A percentile compares a stretch with the other conserved stretches of the same genome.
Evolutionary conservation across 2,329 filamentous ascomycete genomes (phyloP).

Genomic region (Capronia coronata): DNA sequence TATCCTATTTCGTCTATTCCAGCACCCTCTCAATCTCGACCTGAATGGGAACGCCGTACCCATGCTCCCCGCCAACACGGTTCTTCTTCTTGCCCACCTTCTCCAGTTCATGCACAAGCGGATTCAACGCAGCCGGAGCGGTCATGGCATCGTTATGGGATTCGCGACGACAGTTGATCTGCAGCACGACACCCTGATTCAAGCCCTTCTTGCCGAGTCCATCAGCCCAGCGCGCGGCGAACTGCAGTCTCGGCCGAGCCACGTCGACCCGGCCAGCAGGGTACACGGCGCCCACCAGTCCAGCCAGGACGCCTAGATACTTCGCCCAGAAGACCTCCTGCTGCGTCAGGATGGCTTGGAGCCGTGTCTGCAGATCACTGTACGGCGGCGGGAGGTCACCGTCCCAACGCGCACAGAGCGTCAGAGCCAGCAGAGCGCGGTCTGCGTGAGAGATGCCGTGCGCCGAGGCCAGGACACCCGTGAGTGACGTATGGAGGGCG

Average conservation of each 20-base stretch:
- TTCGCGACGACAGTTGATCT: constrained; percentile 18
- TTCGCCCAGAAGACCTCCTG: constrained; percentile 36
- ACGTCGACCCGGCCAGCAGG: constrained; percentile 30
- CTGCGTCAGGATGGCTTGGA: constrained; percentile 30
- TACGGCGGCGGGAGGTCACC: constrained; percentile 32
- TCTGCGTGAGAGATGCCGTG: constrained; percentile 34
- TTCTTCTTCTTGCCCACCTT: constrained; percentile 37
- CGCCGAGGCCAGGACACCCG: constrained; percentile 32
- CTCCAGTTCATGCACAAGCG: constrained; percentile 31
- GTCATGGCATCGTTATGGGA: constrained; percentile 14
- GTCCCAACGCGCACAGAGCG: constrained; percentile 33
- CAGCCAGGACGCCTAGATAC: constrained; percentile 32
- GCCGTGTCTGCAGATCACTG: constrained; percentile 29
- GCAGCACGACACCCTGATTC: constrained; percentile 31
- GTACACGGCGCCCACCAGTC: constrained; percentile 31
- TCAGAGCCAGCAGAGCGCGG: constrained; percentile 33
- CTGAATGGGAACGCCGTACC: constrained; percentile 22
- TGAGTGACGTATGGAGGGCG: constrained; percentile 33
- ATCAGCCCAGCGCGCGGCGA: constrained; percentile 30
- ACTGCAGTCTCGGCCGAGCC: constrained; percentile 28
- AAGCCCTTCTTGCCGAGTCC: constrained; percentile 33
- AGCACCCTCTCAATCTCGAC: constrained; percentile 21
- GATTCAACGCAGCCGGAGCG: constrained; percentile 28
- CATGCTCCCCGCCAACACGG: constrained; percentile 32
- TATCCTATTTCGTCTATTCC: no score